These are phyloP conservation scores for Blastobotrys buckinghamii DNA, from an alignment of 1,139 yeast genomes.

Conservation along the genomic window DNA sequence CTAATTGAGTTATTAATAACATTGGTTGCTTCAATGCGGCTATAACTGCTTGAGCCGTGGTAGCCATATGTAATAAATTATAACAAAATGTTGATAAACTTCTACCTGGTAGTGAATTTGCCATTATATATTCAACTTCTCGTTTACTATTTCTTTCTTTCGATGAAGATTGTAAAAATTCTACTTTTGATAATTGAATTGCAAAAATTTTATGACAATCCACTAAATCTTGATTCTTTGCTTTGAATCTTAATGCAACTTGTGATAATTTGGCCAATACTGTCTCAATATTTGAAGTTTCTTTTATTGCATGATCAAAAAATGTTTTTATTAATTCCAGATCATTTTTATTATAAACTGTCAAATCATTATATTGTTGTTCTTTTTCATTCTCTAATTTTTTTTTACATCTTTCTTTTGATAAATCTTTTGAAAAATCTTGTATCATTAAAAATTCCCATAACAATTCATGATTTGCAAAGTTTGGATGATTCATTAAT, in stretches of 20 bases:
- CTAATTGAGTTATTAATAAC: slow-evolving; percentile 24
- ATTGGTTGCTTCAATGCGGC: slow-evolving; percentile 23
- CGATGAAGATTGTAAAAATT: slow-evolving; percentile 14
- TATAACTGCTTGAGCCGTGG: slow-evolving; percentile 20
- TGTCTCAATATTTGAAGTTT: slow-evolving; percentile 17
- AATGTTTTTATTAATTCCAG: slow-evolving; percentile 24
- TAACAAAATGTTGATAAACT: slow-evolving; percentile 14
- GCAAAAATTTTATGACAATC: slow-evolving; percentile 21
- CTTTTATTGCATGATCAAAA: slow-evolving; percentile 25
- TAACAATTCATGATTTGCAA: slow-evolving; percentile 34
- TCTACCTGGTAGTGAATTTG: slow-evolving; percentile 13
- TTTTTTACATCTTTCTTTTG: slow-evolving; percentile 32
- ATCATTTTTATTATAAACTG: slow-evolving; percentile 22
- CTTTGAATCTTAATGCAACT: slow-evolving; percentile 17
- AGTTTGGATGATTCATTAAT: slow-evolving; percentile 34
- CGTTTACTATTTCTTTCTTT: slow-evolving; percentile 9
- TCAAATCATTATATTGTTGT: slow-evolving; percentile 26
- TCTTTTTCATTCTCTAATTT: slow-evolving; percentile 33
- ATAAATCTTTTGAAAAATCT: slow-evolving; percentile 32
- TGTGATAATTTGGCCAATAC: slow-evolving; percentile 17
- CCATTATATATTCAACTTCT: slow-evolving; percentile 13
- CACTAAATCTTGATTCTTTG: slow-evolving; percentile 21
- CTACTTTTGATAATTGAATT: slow-evolving; percentile 16
- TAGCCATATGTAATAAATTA: slow-evolving; percentile 16
- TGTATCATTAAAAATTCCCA: slow-evolving; percentile 43